These are phyloP conservation scores for Ustanciosporium gigantosporum DNA, from an alignment of 1,284 basidiomycete species.

Conservation along the genomic window DNA sequence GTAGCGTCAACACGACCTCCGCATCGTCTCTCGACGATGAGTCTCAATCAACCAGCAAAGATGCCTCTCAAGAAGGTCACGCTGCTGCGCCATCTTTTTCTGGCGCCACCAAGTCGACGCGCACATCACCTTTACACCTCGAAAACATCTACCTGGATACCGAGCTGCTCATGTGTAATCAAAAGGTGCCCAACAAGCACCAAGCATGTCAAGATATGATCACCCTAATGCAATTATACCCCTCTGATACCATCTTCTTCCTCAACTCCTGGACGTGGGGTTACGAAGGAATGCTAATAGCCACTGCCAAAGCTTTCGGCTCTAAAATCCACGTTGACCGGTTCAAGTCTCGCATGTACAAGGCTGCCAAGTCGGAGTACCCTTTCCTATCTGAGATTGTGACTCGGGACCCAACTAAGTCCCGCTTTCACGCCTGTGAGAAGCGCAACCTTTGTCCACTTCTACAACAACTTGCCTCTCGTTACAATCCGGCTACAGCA, in stretches of 20 bases:
- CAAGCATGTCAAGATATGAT: conserved; percentile 68
- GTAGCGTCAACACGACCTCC: conserved; percentile 4
- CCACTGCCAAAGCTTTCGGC: conserved; percentile 38
- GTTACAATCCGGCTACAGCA: conserved; percentile 1
- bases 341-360: conserved; percentile 77
- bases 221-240: conserved; percentile 65
- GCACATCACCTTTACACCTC: conserved; percentile 61
- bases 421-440: conserved; percentile 90
- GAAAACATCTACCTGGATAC: conserved; percentile 88
- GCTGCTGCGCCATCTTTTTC: neutral
- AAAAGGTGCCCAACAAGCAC: conserved; percentile 26
- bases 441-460: conserved; percentile 71
- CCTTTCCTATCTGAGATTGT: conserved; percentile 71
- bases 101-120: neutral
- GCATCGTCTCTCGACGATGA: conserved; percentile 2
- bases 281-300: conserved; percentile 53
- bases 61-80: neutral
- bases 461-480: conserved; percentile 10
- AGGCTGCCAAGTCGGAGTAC: conserved; percentile 66
- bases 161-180: conserved; percentile 63
- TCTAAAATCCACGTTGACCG: conserved; percentile 81
- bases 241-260: conserved; percentile 75
- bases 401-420: conserved; percentile 68
- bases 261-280: conserved; percentile 93
- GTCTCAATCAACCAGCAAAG: neutral